Evolutionary conservation across 2,329 filamentous ascomycete species (phyloP).

Genomic region (Nemania sp.): DNA sequence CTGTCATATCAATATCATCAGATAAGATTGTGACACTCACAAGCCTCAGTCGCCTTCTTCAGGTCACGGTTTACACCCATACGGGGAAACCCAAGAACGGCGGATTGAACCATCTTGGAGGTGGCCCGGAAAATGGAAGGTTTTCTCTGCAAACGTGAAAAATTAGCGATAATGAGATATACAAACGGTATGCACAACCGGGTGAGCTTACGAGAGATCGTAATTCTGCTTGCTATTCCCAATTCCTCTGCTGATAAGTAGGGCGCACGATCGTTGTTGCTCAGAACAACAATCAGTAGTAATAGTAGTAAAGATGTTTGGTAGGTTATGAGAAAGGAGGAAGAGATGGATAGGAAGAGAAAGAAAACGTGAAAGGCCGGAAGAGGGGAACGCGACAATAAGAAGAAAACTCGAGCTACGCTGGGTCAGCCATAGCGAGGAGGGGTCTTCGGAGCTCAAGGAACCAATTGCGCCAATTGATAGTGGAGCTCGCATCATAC

Average conservation of each 20-base stretch:
- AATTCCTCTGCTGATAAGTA: slow-evolving; percentile 19
- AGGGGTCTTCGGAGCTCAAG: slow-evolving; percentile 26
- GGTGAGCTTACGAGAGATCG: slow-evolving; percentile 33
- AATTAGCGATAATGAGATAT: slow-evolving; percentile 12
- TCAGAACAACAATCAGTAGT: slow-evolving; percentile 27
- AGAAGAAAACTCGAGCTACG: slow-evolving; percentile 21
- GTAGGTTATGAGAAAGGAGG: slow-evolving; percentile 17
- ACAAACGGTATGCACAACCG: not conserved
- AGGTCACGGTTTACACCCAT: slow-evolving; percentile 98
- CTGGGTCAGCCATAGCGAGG: slow-evolving; percentile 17
- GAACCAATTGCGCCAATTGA: slow-evolving; percentile 16
- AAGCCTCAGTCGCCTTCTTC: slow-evolving; percentile 99
- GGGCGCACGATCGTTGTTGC: slow-evolving; percentile 23
- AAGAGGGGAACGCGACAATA: slow-evolving; percentile 21
- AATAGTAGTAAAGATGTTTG: slow-evolving; percentile 20
- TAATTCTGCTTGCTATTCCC: slow-evolving; percentile 34
- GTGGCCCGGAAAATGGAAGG: slow-evolving; percentile 35
- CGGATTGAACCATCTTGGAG: slow-evolving; percentile 64
- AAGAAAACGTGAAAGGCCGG: slow-evolving; percentile 14
- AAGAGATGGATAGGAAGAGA: slow-evolving; percentile 9
- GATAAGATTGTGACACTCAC: slow-evolving; percentile 44
- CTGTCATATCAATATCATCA: slow-evolving; percentile 16
- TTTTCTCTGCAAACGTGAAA: slow-evolving; percentile 27
- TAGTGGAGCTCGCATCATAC: slow-evolving; percentile 16
- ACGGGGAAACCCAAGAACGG: slow-evolving; percentile 97